Conservation (phyloP, 176 grass and related monocot genomes). For the Zoysia pacifica region DNA sequence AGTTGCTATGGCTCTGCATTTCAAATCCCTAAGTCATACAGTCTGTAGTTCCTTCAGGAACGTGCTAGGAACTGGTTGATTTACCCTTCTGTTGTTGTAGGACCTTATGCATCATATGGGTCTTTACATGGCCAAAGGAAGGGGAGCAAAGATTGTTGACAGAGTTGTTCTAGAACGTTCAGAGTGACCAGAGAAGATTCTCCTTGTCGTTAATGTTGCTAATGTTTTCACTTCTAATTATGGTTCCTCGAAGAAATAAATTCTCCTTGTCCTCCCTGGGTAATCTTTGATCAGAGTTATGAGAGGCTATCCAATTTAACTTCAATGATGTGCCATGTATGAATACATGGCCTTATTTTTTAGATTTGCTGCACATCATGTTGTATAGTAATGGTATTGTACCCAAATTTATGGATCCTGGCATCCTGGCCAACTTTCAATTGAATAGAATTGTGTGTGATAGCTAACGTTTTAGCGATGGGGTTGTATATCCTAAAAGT, state of each 20-base stretch:
- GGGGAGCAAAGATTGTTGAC: conserved; percentile 74
- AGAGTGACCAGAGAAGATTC: neutral
- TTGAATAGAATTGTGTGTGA: neutral
- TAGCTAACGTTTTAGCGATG: too few species aligned
- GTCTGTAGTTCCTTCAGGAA: neutral
- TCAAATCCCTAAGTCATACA: neutral
- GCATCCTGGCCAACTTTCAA: neutral
- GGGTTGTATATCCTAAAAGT: too few species aligned
- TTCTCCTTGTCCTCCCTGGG: too few species aligned
- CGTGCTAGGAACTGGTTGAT: neutral
- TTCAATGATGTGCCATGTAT: neutral
- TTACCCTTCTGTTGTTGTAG: conserved; percentile 21
- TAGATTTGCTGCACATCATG: neutral
- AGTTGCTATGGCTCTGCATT: neutral
- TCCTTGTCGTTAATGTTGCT: too few species aligned
- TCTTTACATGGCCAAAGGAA: conserved; percentile 81
- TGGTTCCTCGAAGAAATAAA: too few species aligned
- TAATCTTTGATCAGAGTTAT: neutral
- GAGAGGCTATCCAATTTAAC: neutral
- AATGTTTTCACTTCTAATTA: too few species aligned
- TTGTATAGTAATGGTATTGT: neutral
- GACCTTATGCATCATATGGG: conserved; percentile 30
- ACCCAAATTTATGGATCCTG: neutral
- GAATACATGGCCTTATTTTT: neutral
- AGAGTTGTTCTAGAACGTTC: conserved; percentile 52